Conservation (phyloP, 805 yeast genomes). For the Cyberlindnera mississippiensis region DNA sequence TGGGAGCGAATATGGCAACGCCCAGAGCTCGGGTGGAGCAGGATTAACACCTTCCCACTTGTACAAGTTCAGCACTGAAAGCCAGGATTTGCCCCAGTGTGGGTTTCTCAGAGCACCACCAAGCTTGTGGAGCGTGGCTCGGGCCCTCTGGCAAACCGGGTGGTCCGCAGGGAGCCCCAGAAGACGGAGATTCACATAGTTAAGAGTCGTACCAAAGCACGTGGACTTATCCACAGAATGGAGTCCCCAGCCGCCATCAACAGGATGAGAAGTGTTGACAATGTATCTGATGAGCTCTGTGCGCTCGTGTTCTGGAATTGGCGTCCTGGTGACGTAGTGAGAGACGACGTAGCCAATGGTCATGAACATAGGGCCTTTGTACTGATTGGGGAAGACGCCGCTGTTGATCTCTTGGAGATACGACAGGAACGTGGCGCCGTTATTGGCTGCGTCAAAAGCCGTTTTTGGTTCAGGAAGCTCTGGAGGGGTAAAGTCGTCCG, state of each 20-base stretch:
- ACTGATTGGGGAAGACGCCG: conserved; percentile 91
- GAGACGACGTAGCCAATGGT: conserved; percentile 82
- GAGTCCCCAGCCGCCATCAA: conserved; percentile 99
- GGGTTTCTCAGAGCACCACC: conserved; percentile 93
- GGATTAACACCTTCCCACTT: conserved; percentile 98
- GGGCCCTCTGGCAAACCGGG: conserved; percentile 73
- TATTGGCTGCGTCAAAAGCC: conserved; percentile 59
- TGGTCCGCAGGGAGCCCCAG: conserved; percentile 74
- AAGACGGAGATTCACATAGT: conserved; percentile 76
- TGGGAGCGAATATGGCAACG: conserved; percentile 75
- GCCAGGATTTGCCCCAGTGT: conserved; percentile 97
- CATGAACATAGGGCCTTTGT: conserved; percentile 98
- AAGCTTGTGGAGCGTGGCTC: conserved; percentile 58
- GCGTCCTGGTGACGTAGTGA: conserved; percentile 61
- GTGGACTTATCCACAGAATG: conserved; percentile 92
- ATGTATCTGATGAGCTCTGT: conserved; percentile 78
- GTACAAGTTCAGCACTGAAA: conserved; percentile 73
- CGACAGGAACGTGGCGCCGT: conserved; percentile 69
- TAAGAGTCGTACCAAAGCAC: conserved; percentile 89
- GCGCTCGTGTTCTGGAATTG: conserved; percentile 61
- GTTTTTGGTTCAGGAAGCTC: conserved; percentile 33
- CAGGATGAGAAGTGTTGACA: conserved; percentile 92
- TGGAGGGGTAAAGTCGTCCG: conserved; percentile 36
- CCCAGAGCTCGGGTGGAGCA: conserved; percentile 94
- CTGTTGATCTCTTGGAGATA: conserved; percentile 62